Base-by-base conservation (phyloP, 176 grass and related monocot genomes). In the Musa schizocarpa region DNA sequence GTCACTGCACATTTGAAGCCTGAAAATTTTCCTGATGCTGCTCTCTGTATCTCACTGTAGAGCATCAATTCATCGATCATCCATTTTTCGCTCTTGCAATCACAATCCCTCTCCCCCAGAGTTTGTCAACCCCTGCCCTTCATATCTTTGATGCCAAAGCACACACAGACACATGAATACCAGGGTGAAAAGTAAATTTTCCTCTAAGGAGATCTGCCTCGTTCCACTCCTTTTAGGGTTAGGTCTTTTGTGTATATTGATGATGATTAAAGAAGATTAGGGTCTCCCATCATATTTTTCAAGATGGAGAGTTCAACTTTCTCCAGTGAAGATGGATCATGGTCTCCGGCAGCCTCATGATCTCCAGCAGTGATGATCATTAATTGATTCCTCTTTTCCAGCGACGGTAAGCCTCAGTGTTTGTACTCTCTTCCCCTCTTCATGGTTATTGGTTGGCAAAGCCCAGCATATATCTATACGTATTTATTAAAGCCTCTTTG, bases 21-120 rank as follows among this genome's bases (percentile, higher is more conserved):
- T 52, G 82, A 86, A 62, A 96, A 92, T 83, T 82, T 90, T 86
- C 87, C 87, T 78, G 93, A 96, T 69, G 83, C 78, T 63, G 87
- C 80, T 53, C 69, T 66, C 74, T 96, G 87, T 79, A 68, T 90
- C 9, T 81, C 85, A 73, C 85, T 96, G 58, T 96, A 96, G 87
- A 77, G 62, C 80, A 79, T 58, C 64, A 80, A 65, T 87, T 81
- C 75, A 52, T 77, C 54, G 53, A 74, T 65, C 53, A 50, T 81
- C 11, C 48, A 68, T 78, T 82, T 26, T 25, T 76, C 76, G n/a
- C 62, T 24, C n/a, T 23, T 64, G 62, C 21, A 64, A 26, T 11
- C 62, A 25, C 20, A n/a, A 64, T 24, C 21, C 62, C 16, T 64
- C 16, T 64, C 5, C 21, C 24, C 8, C 62, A 24, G 9, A 12